phyloP scores from a whole-genome alignment of 768 basidiomycete genomes.

The Floccularia luteovirens region DNA sequence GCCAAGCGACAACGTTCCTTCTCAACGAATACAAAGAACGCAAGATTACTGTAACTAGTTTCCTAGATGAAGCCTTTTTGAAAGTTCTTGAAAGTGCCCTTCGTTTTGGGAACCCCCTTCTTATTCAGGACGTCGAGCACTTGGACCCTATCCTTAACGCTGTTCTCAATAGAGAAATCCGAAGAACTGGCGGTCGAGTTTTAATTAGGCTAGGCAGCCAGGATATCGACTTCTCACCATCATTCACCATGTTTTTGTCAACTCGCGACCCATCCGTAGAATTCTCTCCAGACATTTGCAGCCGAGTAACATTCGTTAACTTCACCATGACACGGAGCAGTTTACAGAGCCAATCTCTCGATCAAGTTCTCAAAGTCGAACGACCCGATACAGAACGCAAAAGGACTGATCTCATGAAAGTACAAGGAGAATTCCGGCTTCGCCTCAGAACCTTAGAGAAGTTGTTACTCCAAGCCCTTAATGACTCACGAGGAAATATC shows the following conservation, averaged over 20 bases:
- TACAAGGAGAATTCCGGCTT: conserved; percentile 95
- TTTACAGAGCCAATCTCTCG: conserved; percentile 95
- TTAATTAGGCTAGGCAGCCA: conserved; percentile 94
- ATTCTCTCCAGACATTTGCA: conserved; percentile 98
- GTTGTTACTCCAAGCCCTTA: conserved; percentile 87
- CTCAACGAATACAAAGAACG: conserved; percentile 92
- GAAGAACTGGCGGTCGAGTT: conserved; percentile 94
- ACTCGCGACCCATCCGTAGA: conserved; percentile 96
- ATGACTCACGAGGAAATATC: conserved; percentile 95
- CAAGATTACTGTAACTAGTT: conserved; percentile 97
- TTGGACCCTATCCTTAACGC: conserved; percentile 97
- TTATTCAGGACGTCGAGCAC: conserved; percentile 97
- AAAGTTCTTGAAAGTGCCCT: conserved; percentile 98
- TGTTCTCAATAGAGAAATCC: conserved; percentile 93
- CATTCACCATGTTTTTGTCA: conserved; percentile 99
- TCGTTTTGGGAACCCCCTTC: conserved; percentile 93
- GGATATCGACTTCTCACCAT: conserved; percentile 98
- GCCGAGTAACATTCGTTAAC: conserved; percentile 92
- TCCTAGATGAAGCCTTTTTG: conserved; percentile 97
- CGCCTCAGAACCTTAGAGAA: conserved; percentile 90
- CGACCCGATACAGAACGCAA: conserved; percentile 95
- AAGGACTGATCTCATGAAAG: conserved; percentile 93
- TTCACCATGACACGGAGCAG: conserved; percentile 99
- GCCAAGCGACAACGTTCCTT: conserved; percentile 92
- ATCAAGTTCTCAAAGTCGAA: conserved; percentile 95